Percentiles rank a stretch among this genome's conserved stretches.
phyloP scores from a whole-genome alignment of 129 eudicot genomes.

The Pittosporum tobira region DNA sequence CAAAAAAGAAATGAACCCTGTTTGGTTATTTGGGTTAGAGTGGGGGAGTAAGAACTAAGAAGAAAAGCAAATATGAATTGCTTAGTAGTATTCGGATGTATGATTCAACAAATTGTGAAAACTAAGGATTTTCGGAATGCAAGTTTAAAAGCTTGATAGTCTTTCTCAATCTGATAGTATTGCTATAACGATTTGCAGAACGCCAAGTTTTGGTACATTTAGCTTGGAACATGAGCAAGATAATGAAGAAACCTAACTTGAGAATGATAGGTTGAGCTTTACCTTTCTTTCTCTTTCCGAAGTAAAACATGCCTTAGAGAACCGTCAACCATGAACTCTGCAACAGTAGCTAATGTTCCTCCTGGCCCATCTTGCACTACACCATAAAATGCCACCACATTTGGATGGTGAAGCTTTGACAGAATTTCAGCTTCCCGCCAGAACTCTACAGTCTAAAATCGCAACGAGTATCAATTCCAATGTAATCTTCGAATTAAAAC shows the following conservation, averaged over 20 bases:
- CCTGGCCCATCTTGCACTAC: constrained; percentile 97
- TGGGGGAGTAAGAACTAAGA: not conserved
- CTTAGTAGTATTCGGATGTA: not conserved
- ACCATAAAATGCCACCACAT: constrained; percentile 91
- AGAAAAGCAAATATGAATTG: not conserved
- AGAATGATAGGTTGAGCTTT: constrained; percentile 3
- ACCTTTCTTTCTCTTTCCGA: constrained; percentile 88
- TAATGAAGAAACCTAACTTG: not conserved
- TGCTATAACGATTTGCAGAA: not conserved
- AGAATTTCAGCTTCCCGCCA: constrained; percentile 91
- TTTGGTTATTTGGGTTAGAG: not conserved
- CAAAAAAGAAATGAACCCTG: not conserved
- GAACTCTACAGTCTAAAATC: constrained; percentile 61
- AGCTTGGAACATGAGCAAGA: not conserved
- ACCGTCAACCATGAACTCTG: constrained; percentile 93
- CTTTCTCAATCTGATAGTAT: too few relatives aligned
- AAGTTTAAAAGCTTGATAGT: too few relatives aligned
- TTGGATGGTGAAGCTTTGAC: constrained; percentile 92
- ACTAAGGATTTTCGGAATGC: not conserved
- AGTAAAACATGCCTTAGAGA: constrained; percentile 79
- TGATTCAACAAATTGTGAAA: not conserved
- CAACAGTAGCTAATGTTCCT: constrained; percentile 80
- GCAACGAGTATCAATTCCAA: constrained; percentile 2
- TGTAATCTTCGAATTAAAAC: not conserved
- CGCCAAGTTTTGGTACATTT: not conserved